phyloP scores from a whole-genome alignment of 306 rosid species.

The Prunus armeniaca region DNA sequence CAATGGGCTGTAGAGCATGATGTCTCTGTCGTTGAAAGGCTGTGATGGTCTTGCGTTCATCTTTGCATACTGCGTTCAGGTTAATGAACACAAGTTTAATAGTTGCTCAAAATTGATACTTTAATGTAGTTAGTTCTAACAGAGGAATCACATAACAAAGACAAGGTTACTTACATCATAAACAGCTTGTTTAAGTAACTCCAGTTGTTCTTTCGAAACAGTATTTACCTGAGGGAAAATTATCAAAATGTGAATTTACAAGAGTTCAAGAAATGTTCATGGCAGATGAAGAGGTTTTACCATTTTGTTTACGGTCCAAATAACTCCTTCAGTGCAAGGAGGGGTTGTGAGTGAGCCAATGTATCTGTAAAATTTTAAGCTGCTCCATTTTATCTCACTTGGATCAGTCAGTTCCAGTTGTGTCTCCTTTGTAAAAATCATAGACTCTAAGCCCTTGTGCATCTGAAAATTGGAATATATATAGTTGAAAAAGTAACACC shows the following conservation, averaged over 20 bases:
- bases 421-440: constrained; percentile 4
- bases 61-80: constrained; percentile 29
- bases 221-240: constrained; percentile 16
- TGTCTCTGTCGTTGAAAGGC: constrained; percentile 21
- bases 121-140: too few species aligned
- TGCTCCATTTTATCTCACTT: background rate
- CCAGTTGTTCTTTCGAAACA: constrained; percentile 26
- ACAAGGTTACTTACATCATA: constrained; percentile 26
- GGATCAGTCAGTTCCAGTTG: constrained; percentile 26
- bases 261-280: background rate
- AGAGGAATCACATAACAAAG: background rate
- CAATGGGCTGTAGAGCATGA: constrained; percentile 1
- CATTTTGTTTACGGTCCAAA: constrained; percentile 35
- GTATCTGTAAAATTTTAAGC: constrained; percentile 24
- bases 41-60: constrained; percentile 39
- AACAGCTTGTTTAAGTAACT: constrained; percentile 23
- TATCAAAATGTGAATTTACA: background rate
- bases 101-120: background rate
- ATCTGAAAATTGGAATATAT: constrained; percentile 7
- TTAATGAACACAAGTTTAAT: background rate
- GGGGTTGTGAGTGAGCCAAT: constrained; percentile 45
- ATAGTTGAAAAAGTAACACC: too few species aligned
- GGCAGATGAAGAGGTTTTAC: constrained; percentile 6
- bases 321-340: constrained; percentile 43
- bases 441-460: constrained; percentile 1